Evolutionary conservation across 768 basidiomycete species (phyloP), one percentile per base, ranked within the genome.

Genomic region (Termitomyces bulborhizus): DNA sequence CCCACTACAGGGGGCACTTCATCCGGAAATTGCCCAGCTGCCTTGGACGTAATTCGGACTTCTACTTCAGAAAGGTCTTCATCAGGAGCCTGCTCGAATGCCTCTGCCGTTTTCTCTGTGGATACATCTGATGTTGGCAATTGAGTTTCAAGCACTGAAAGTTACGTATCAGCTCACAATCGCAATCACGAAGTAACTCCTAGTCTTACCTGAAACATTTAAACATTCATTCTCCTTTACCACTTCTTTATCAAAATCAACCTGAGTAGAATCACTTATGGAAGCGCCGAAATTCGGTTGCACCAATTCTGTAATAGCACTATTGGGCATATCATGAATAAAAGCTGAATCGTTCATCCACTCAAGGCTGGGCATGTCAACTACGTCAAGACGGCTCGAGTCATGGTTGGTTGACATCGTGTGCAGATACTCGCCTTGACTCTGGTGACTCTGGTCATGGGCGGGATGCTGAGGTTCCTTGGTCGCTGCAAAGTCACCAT

Each of bases 401-500:
- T 27, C 37, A 27, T 39, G 16, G 1, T n/a, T 49, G 26, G 16
- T 6, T 16, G 31, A 1, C 24, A 42, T 26, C 6, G 3, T 15
- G 31, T 31, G 13, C 27, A 34, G 16, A 11, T 48, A 34, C 41
- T 42, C 51, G 34, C 41, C 51, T 40, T 31, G n/a, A 18, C 21
- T 29, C 13, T 12, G n/a, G 5, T 31, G 16, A 18, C 15, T 29
- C 13, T 12, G n/a, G 9, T 51, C 27, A 18, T 18, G 27, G 7
- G n/a, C 41, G 4, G 21, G 24, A 51, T 21, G 18, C 31, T 51
- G 29, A 16, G 18, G 18, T 31, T 34, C 24, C 15, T 16, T 31
- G 9, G 29, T 21, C 51, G 15, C 41, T 48, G 16, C 16, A 11
- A 56, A 59, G 39, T 60, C 62, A 34, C 59, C 61, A 42, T 62